Percentiles rank a stretch among this genome's conserved stretches.
Evolutionary conservation across 202 grass and related monocot genomes (phyloP).

Genomic region (Cymbopogon flexuosus): DNA sequence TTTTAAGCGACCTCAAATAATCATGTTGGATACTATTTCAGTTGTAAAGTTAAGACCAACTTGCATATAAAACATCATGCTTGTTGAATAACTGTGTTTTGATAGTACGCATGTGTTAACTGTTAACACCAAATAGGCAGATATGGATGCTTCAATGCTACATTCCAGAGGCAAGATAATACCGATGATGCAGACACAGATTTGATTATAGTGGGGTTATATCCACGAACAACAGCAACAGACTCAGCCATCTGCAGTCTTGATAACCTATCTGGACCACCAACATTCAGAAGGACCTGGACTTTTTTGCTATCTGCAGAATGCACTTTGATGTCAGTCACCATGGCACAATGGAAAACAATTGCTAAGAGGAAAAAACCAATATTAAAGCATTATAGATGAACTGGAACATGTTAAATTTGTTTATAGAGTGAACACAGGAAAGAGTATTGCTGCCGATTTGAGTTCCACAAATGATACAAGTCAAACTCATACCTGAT

Average conservation of each 20-base stretch:
- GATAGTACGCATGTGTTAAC: neutral
- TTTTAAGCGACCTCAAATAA: slow-evolving; percentile 21
- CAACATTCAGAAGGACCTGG: slow-evolving; percentile 68
- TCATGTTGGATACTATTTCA: neutral
- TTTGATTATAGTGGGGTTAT: slow-evolving; percentile 59
- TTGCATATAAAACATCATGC: neutral
- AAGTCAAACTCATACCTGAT: slow-evolving; percentile 45
- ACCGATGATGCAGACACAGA: slow-evolving; percentile 79
- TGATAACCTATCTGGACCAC: slow-evolving; percentile 78
- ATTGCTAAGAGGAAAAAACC: neutral
- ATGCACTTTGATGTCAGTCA: slow-evolving; percentile 16
- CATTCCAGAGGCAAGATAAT: slow-evolving; percentile 13
- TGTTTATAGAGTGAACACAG: neutral
- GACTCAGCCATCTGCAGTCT: slow-evolving; percentile 92
- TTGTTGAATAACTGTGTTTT: neutral
- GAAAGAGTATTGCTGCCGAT: neutral
- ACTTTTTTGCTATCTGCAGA: slow-evolving; percentile 55
- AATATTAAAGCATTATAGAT: neutral
- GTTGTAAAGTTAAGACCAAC: neutral
- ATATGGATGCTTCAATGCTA: neutral
- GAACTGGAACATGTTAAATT: neutral
- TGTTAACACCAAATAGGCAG: neutral
- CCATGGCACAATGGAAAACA: neutral
- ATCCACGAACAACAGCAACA: slow-evolving; percentile 73
- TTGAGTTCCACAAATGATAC: neutral